Evolutionary conservation across 495 filamentous ascomycete species (phyloP).

Genomic region (Lindgomyces ingoldianus): DNA sequence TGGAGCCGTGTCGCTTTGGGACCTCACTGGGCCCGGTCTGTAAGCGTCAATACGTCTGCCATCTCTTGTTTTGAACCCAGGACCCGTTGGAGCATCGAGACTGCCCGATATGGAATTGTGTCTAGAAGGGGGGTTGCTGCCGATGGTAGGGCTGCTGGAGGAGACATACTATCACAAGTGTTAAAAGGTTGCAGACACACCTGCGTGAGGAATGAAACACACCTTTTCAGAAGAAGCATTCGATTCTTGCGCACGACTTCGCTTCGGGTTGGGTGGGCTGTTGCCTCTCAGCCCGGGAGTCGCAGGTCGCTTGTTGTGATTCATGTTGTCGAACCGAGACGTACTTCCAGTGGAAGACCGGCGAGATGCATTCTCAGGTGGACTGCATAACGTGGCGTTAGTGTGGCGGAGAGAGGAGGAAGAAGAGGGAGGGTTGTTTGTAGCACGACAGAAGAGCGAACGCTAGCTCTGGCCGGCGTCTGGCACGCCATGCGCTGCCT

Average conservation of each 20-base stretch:
- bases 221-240: not conserved
- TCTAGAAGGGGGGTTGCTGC: not conserved
- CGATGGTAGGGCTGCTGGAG: no score
- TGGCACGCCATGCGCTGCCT: no score
- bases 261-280: not conserved
- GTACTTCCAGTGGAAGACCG: no score
- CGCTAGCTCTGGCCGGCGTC: no score
- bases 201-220: not conserved
- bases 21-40: not conserved
- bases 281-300: not conserved
- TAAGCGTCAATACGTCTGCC: constrained; percentile 3
- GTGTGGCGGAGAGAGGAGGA: not conserved
- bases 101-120: not conserved
- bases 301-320: not conserved
- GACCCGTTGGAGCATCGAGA: not conserved
- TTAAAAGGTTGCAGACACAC: not conserved
- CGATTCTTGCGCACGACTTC: not conserved
- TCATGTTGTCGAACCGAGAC: not conserved
- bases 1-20: not conserved
- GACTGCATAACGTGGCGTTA: not conserved
- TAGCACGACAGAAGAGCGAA: no score
- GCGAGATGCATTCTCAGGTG: not conserved
- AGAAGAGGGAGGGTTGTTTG: no score
- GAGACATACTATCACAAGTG: not conserved
- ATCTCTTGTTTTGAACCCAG: constrained; percentile 1